Conservation (phyloP, 192 early-diverging fungal species). For the Entomortierella beljakovae region DNA sequence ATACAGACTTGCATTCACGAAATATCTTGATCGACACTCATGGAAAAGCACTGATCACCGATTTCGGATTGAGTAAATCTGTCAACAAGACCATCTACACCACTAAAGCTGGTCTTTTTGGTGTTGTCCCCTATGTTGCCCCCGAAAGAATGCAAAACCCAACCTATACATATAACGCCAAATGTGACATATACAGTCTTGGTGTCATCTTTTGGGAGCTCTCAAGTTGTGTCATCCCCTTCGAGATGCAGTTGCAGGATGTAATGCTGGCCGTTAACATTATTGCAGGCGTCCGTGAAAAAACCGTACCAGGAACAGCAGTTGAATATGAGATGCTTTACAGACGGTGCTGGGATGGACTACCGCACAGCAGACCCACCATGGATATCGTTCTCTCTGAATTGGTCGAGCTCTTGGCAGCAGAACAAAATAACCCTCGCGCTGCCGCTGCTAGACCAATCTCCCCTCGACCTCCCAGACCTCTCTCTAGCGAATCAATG, state of each 20-base stretch:
- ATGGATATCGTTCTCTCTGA: constrained; percentile 55
- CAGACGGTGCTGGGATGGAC: constrained; percentile 51
- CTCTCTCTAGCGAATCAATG: constrained; percentile 49
- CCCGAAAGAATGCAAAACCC: constrained; percentile 58
- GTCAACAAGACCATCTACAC: constrained; percentile 52
- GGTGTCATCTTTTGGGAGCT: constrained; percentile 61
- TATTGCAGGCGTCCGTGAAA: constrained; percentile 55
- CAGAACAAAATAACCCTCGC: constrained; percentile 44
- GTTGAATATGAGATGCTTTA: constrained; percentile 57
- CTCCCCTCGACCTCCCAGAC: constrained; percentile 42
- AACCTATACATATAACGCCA: constrained; percentile 54
- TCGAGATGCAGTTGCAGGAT: constrained; percentile 52
- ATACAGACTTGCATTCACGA: constrained; percentile 48
- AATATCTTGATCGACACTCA: constrained; percentile 58
- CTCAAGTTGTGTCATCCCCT: constrained; percentile 51
- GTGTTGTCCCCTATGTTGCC: constrained; percentile 55
- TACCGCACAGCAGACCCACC: constrained; percentile 49
- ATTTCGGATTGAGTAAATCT: constrained; percentile 54
- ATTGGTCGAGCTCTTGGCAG: constrained; percentile 45
- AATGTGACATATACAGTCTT: constrained; percentile 57
- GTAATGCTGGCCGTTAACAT: constrained; percentile 56
- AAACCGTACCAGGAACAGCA: constrained; percentile 50
- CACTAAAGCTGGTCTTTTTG: constrained; percentile 53
- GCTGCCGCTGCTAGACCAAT: constrained; percentile 30
- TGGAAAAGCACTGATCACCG: constrained; percentile 56